These are phyloP conservation scores for Eimeria praecox DNA, from an alignment of 169 alveolate species.

Conservation along the genomic window DNA sequence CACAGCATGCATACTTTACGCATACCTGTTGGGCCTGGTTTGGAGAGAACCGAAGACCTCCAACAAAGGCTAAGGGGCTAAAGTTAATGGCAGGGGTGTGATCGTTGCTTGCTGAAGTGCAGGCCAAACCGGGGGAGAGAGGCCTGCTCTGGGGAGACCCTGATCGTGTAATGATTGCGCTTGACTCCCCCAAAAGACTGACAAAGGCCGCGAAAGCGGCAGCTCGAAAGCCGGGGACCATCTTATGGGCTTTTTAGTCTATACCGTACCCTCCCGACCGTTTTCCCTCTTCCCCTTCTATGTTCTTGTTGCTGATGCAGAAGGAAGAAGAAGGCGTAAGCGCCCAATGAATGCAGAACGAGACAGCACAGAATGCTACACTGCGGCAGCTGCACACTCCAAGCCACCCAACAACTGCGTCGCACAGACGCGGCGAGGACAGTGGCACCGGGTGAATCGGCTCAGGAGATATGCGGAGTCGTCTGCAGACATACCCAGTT, in stretches of 20 bases:
- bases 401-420: not conserved
- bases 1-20: not conserved
- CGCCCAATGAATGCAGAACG: not conserved
- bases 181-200: not conserved
- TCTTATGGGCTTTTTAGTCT: not conserved
- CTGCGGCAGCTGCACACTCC: not conserved
- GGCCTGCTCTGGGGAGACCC: not conserved
- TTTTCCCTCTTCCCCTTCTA: not conserved
- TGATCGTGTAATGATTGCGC: constrained; percentile 11
- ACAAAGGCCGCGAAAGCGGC: constrained; percentile 54
- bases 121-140: not conserved
- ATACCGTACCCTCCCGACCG: not conserved
- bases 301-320: not conserved
- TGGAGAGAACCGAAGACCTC: constrained; percentile 1
- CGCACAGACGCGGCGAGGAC: too few relatives aligned
- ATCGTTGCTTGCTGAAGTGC: not conserved
- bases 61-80: constrained; percentile 34
- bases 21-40: not conserved
- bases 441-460: too few relatives aligned
- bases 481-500: not conserved
- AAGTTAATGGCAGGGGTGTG: not conserved
- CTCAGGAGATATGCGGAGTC: too few relatives aligned
- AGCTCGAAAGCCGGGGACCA: constrained; percentile 39
- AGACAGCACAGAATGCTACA: not conserved
- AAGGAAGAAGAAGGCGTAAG: not conserved